phyloP scores from a whole-genome alignment of 441 rosid species.

The Bocquillonia castaneifolia region DNA sequence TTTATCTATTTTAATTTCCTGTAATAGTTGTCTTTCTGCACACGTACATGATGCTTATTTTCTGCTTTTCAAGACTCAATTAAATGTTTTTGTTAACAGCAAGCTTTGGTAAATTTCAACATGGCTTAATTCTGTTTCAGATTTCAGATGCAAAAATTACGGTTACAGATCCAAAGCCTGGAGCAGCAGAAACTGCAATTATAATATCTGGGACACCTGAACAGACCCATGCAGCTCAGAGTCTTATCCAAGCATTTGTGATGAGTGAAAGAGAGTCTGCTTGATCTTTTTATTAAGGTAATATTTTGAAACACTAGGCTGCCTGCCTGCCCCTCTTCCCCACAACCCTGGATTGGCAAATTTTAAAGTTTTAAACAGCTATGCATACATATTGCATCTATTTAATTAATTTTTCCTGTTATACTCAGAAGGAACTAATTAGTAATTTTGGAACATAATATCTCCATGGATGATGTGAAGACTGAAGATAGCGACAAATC shows the following conservation, averaged over 20 bases:
- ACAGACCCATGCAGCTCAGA: slow-evolving; percentile 80
- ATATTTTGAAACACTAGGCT: neutral
- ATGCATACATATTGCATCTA: neutral
- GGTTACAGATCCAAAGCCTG: slow-evolving; percentile 53
- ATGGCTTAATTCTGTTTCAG: slow-evolving; percentile 27
- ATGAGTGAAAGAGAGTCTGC: slow-evolving; percentile 54
- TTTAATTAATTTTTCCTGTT: neutral
- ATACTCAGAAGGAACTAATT: slow-evolving; percentile 14
- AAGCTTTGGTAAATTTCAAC: neutral
- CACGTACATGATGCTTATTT: neutral
- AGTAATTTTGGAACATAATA: slow-evolving; percentile 9
- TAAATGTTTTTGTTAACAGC: neutral
- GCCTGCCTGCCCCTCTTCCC: neutral
- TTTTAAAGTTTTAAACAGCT: slow-evolving; percentile 2
- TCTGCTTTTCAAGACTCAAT: too few relatives aligned
- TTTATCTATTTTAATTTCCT: too few relatives aligned
- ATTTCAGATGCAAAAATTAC: slow-evolving; percentile 68
- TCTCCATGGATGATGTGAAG: slow-evolving; percentile 22
- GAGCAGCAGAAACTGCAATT: slow-evolving; percentile 57
- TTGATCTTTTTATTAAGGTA: slow-evolving; percentile 31
- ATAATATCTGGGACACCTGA: slow-evolving; percentile 83
- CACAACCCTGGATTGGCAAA: neutral
- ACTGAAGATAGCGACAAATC: slow-evolving; percentile 22
- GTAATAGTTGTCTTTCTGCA: neutral
- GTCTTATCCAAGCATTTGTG: slow-evolving; percentile 81